Base-by-base conservation (phyloP, 495 filamentous ascomycete genomes). In the Penicillium simplicissimum region DNA sequence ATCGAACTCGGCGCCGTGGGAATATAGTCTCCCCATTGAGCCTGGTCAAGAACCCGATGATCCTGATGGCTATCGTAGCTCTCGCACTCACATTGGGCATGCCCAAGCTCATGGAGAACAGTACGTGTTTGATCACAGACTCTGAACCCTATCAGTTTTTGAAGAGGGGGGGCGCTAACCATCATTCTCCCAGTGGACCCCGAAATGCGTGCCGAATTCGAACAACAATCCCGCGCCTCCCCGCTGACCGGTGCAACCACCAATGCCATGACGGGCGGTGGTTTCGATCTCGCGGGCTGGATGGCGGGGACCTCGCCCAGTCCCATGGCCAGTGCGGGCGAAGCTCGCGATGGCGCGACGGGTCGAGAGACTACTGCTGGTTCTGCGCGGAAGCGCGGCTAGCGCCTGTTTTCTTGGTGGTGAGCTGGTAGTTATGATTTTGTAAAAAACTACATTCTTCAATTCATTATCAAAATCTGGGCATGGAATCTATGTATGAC, bases 71-170 rank as follows among this genome's bases (percentile, higher is more conserved):
- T 13, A 71, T 96, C 21, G 87, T 94, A 23, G 90, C 87, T 34
- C 80, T 97, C 81, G 87, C 73, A 0, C 74, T 96, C 48, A 92
- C 96, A 42, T 77, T 97, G 53, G 93, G 93, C 31, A 87, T 98
- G 87, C 95, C 95, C 9, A 93, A 97, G 75, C 71, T 98, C 36
- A 85, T 98, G 76, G 93, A 98, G 54, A 97, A 96, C 65, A 96
- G 93, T 97, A 85, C 57, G 93, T 85, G n/a, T n/a, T n/a, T n/a
- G 25, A 28, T 28, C 25, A 4, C 25, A 2, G 2, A 28, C 21
- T 45, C 23, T 17, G 10, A 37, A 33, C 40, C 21, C 31, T 58
- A 53, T 33, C 34, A 49, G n/a, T n/a, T n/a, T n/a, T n/a, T n/a
- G n/a, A n/a, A n/a, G n/a, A n/a, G n/a, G n/a, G n/a, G n/a, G n/a